Base-by-base conservation (phyloP, 345 rosid species). In the Lagerstroemia speciosa region DNA sequence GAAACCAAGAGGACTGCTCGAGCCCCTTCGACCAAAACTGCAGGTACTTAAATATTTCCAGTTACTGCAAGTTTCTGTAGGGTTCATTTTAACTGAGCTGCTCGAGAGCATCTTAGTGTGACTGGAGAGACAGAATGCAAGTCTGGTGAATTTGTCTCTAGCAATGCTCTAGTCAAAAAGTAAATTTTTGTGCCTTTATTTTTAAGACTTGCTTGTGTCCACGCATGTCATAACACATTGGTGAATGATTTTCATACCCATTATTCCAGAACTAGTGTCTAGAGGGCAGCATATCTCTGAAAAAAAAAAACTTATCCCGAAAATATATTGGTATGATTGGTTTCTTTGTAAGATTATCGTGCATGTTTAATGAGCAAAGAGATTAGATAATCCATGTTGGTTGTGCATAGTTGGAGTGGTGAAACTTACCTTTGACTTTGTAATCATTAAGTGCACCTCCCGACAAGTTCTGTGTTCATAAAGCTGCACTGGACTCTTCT, bases 1-100 rank as follows among this genome's bases (percentile, higher is more conserved):
- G 67, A 94, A 94, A 80, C 99, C 99, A 36, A 94, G 92, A 84
- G 99, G 99, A 80, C 98, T 98, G 4, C 93, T 94, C 3, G 93
- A 94, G 87, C 98, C 97, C 61, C 97, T 94, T 75, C 97, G 99
- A 74, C 99, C 99, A 40, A 94, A 94, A 78, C 80, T 94, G 75
- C 98, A 92, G 97, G 98, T 95, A 74, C 26, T 33, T 60, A 2
- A 8, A n/a, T 26, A 38, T 1, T 65, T 40, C 40, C 40, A 14
- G 15, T 22, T 14, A 2, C 20, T 34, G 7, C 20, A 10, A 36
- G n/a, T n/a, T n/a, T n/a, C n/a, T n/a, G n/a, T n/a, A n/a, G n/a
- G 36, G 19, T 2, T 9, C 20, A 0, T 27, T 27, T 58, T 2
- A 8, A 53, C 24, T n/a, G 7, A n/a, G 60, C 60, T n/a, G 60